Percentiles rank a stretch among this genome's conserved stretches.
phyloP scores from a whole-genome alignment of 805 yeast genomes.

The Pichia occidentalis region DNA sequence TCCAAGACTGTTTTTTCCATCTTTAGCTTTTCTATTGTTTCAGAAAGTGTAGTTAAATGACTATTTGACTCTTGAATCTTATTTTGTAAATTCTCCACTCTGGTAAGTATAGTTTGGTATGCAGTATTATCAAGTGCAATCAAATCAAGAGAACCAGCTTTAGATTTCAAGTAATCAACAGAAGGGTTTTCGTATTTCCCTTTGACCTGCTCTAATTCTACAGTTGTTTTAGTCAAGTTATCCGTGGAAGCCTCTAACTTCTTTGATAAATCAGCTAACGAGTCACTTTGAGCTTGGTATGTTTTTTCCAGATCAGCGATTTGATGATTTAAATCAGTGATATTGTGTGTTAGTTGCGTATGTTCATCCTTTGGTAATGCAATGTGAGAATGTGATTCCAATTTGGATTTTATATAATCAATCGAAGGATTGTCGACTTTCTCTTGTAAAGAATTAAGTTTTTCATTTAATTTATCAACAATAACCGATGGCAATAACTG shows the following conservation, averaged over 20 bases:
- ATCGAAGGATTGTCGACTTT: constrained; percentile 13
- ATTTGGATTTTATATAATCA: constrained; percentile 9
- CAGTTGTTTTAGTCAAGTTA: too few species aligned
- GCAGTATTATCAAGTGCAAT: constrained; percentile 14
- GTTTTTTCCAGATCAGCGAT: too few species aligned
- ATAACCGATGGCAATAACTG: not conserved
- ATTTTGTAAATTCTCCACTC: constrained; percentile 4
- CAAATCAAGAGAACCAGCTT: constrained; percentile 14
- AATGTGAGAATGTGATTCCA: constrained; percentile 3
- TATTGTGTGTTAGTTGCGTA: not conserved
- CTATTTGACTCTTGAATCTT: constrained; percentile 4
- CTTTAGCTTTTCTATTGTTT: constrained; percentile 3
- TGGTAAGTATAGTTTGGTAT: constrained; percentile 4
- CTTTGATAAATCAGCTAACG: too few species aligned
- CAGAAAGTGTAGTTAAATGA: not conserved
- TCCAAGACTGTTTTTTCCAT: constrained; percentile 4
- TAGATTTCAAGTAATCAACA: constrained; percentile 16
- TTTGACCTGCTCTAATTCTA: too few species aligned
- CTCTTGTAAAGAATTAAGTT: constrained; percentile 9
- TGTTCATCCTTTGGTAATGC: constrained; percentile 21
- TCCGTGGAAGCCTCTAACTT: too few species aligned
- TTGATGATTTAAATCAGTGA: not conserved
- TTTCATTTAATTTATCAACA: not conserved
- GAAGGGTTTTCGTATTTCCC: too few species aligned
- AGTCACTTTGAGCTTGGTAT: too few species aligned